A percentile compares a stretch with the other conserved stretches of the same genome.
phyloP scores from a whole-genome alignment of 2,329 filamentous ascomycete genomes.

The Ceratocystis variospora region DNA sequence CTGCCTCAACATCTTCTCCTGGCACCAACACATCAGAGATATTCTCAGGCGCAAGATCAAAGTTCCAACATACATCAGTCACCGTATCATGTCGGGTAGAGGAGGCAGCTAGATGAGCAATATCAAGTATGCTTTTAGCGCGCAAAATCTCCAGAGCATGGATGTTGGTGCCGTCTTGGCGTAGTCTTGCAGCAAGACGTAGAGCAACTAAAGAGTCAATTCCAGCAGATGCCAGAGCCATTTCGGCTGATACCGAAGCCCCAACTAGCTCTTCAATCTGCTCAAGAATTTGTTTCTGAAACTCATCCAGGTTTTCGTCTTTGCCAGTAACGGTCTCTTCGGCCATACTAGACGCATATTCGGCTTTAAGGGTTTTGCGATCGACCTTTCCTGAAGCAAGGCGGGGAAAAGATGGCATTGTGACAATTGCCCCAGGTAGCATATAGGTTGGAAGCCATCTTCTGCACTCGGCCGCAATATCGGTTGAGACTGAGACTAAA shows the following conservation, averaged over 20 bases:
- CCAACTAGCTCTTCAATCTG: slow-evolving; percentile 26
- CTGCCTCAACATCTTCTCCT: slow-evolving; percentile 26
- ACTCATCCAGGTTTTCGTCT: not conserved
- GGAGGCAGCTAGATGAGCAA: not conserved
- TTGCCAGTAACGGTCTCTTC: not conserved
- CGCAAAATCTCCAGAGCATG: slow-evolving; percentile 42
- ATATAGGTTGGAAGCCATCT: slow-evolving; percentile 72
- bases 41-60: not conserved
- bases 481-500: not conserved
- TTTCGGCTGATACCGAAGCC: slow-evolving; percentile 26
- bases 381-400: slow-evolving; percentile 77
- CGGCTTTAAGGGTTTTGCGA: slow-evolving; percentile 45
- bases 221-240: slow-evolving; percentile 40
- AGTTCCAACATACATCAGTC: not conserved
- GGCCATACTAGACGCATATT: slow-evolving; percentile 28
- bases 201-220: slow-evolving; percentile 47
- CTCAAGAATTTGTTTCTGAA: not conserved
- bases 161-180: slow-evolving; percentile 40
- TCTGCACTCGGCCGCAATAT: slow-evolving; percentile 46
- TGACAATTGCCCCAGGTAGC: slow-evolving; percentile 60
- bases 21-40: not conserved
- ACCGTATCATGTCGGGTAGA: not conserved
- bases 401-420: slow-evolving; percentile 53
- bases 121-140: not conserved
- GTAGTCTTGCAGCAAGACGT: slow-evolving; percentile 47